Conservation (phyloP, 345 rosid genomes). For the Stellera chamaejasme region DNA sequence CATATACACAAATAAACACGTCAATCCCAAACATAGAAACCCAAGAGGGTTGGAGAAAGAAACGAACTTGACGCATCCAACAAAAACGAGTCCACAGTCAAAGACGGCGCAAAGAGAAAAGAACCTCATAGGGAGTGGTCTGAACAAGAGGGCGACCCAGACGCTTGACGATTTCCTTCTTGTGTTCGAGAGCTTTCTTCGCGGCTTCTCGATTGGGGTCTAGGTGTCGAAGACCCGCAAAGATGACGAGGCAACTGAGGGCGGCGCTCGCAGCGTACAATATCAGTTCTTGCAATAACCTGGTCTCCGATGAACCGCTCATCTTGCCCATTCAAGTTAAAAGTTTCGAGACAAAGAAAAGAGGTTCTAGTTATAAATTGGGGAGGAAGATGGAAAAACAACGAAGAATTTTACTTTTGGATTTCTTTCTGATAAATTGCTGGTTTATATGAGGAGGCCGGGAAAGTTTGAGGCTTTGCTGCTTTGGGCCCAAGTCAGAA, state of each 20-base stretch:
- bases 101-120: too few relatives aligned
- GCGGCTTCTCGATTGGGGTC: slow-evolving; percentile 93
- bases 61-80: neutral
- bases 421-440: too few relatives aligned
- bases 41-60: neutral
- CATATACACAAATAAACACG: neutral
- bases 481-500: too few relatives aligned
- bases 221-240: slow-evolving; percentile 77
- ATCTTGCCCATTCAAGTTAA: slow-evolving; percentile 6
- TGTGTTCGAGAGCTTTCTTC: slow-evolving; percentile 84
- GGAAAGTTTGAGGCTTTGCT: too few relatives aligned
- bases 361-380: too few relatives aligned
- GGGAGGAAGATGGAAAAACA: too few relatives aligned
- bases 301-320: slow-evolving; percentile 71
- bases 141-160: slow-evolving; percentile 84
- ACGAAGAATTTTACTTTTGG: too few relatives aligned
- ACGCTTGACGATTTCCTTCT: slow-evolving; percentile 86
- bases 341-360: neutral
- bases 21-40: neutral
- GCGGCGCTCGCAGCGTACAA: slow-evolving; percentile 99
- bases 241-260: slow-evolving; percentile 72
- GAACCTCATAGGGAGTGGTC: slow-evolving; percentile 92
- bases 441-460: too few relatives aligned
- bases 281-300: slow-evolving; percentile 65
- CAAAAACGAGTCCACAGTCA: too few relatives aligned